phyloP scores from a whole-genome alignment of 129 eudicot species.

The Ambrosia artemisiifolia region DNA sequence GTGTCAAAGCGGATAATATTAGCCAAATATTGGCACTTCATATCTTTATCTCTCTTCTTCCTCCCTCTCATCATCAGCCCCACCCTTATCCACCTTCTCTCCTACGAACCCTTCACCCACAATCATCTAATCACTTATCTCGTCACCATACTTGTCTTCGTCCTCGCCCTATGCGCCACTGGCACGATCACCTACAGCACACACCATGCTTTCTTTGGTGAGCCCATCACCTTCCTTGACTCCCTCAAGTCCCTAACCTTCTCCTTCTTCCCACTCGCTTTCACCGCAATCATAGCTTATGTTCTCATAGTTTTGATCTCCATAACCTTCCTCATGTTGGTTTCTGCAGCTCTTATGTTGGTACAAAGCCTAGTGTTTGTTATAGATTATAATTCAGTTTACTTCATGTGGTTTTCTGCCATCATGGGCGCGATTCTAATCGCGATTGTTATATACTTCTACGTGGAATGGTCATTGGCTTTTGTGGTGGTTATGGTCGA shows the following conservation, averaged over 20 bases:
- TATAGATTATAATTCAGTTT: neutral
- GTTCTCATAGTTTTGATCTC: neutral
- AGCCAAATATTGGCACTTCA: neutral
- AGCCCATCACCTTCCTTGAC: neutral
- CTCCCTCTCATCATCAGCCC: neutral
- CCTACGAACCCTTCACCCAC: neutral
- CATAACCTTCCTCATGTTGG: neutral
- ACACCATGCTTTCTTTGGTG: neutral
- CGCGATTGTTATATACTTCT: neutral
- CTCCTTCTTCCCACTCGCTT: slow-evolving; percentile 3
- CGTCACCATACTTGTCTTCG: neutral
- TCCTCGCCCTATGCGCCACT: neutral
- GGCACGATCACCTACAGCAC: neutral
- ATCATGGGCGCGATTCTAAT: neutral
- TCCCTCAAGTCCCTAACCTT: neutral
- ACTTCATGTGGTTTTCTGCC: neutral
- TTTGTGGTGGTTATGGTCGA: neutral
- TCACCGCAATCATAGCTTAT: neutral
- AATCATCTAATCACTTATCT: neutral
- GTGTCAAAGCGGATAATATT: neutral
- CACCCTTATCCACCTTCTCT: neutral
- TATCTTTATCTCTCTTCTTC: neutral
- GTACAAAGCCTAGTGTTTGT: neutral
- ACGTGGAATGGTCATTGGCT: neutral
- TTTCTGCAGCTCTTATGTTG: neutral